These are phyloP conservation scores for Datisca glomerata DNA, from an alignment of 306 rosid species.

Conservation along the genomic window DNA sequence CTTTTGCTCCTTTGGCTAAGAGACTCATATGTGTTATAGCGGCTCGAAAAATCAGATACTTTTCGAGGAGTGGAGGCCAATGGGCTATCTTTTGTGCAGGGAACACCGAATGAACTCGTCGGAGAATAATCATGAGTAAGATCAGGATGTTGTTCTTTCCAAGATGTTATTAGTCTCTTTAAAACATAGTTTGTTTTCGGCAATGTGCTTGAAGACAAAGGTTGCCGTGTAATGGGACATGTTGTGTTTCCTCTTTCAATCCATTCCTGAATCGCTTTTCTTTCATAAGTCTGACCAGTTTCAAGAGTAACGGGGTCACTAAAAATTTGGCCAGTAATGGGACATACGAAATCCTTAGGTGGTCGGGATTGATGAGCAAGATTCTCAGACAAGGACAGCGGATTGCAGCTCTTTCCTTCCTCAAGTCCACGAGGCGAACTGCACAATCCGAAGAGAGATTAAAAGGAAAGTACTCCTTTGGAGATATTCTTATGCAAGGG, in stretches of 20 bases:
- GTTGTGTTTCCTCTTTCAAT: slow-evolving; percentile 78
- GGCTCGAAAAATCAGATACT: slow-evolving; percentile 22
- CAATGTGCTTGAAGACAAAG: slow-evolving; percentile 44
- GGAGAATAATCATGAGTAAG: slow-evolving; percentile 48
- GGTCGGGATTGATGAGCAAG: slow-evolving; percentile 35
- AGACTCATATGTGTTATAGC: slow-evolving; percentile 28
- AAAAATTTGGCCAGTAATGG: slow-evolving; percentile 79
- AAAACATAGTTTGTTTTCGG: slow-evolving; percentile 89
- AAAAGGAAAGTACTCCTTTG: neutral
- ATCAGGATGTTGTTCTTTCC: slow-evolving; percentile 80
- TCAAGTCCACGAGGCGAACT: slow-evolving; percentile 48
- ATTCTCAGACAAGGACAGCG: slow-evolving; percentile 41
- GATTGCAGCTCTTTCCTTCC: slow-evolving; percentile 41
- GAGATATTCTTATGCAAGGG: neutral
- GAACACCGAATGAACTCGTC: slow-evolving; percentile 32
- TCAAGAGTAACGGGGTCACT: slow-evolving; percentile 91
- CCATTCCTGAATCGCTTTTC: slow-evolving; percentile 94
- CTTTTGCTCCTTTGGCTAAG: slow-evolving; percentile 45
- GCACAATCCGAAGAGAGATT: slow-evolving; percentile 21
- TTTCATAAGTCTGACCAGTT: slow-evolving; percentile 92
- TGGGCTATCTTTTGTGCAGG: slow-evolving; percentile 26
- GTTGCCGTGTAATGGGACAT: slow-evolving; percentile 79
- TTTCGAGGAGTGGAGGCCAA: slow-evolving; percentile 25
- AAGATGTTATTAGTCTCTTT: slow-evolving; percentile 83
- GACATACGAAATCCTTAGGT: slow-evolving; percentile 85